Percentiles rank a stretch among this genome's conserved stretches.
Evolutionary conservation across 2,329 filamentous ascomycete species (phyloP).

Genomic region (Whalleya microplaca): DNA sequence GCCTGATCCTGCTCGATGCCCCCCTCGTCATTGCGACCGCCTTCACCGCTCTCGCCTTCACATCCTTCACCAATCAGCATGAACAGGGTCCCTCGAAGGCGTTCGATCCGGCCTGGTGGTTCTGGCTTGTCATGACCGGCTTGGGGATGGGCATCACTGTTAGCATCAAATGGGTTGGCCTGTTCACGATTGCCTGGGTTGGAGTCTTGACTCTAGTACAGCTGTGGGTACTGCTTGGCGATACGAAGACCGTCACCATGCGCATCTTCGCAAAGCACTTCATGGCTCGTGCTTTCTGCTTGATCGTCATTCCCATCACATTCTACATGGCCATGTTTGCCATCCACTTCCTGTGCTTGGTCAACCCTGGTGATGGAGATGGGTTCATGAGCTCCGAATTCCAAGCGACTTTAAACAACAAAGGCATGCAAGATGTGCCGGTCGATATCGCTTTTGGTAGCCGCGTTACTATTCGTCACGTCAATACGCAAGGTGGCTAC

Average conservation of each 20-base stretch:
- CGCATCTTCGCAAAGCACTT: conserved; percentile 93
- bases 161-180: conserved; percentile 98
- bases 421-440: conserved; percentile 93
- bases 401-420: conserved; percentile 94
- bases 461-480: conserved; percentile 82
- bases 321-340: conserved; percentile 98
- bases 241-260: conserved; percentile 81
- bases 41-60: conserved; percentile 87
- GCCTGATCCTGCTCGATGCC: conserved; percentile 93
- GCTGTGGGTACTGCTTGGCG: conserved; percentile 92
- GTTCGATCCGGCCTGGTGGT: conserved; percentile 94
- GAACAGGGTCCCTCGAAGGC: conserved; percentile 88
- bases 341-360: conserved; percentile 91
- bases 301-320: conserved; percentile 83
- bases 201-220: conserved; percentile 88
- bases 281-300: conserved; percentile 84
- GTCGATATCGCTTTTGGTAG: conserved; percentile 91
- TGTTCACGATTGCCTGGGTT: conserved; percentile 99
- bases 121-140: conserved; percentile 89
- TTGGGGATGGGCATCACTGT: conserved; percentile 85
- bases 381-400: conserved; percentile 99
- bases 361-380: conserved; percentile 95
- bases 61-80: conserved; percentile 94
- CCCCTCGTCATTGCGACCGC: conserved; percentile 93
- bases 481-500: conserved; percentile 97